A percentile compares a stretch with the other conserved stretches of the same genome.
phyloP scores from a whole-genome alignment of 257 asterid genomes.

The Ophiorrhiza pumila region DNA sequence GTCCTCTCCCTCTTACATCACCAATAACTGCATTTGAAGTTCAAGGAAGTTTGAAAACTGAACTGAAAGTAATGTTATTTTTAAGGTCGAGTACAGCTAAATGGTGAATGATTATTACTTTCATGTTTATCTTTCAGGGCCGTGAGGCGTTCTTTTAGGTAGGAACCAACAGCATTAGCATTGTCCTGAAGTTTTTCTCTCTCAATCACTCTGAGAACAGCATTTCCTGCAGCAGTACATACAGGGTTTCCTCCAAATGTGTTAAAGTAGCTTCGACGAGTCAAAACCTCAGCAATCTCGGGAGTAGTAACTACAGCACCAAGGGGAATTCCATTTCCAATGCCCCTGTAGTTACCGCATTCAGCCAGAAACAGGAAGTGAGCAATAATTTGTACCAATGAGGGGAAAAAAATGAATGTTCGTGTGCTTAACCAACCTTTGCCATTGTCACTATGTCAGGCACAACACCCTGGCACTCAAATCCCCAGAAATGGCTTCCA shows the following conservation, averaged over 20 bases:
- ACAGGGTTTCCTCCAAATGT: slow-evolving; percentile 84
- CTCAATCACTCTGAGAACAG: slow-evolving; percentile 63
- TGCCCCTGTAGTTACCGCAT: slow-evolving; percentile 44
- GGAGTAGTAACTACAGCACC: slow-evolving; percentile 80
- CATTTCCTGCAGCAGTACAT: slow-evolving; percentile 67
- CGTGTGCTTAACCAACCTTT: slow-evolving; percentile 36
- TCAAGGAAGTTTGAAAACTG: not conserved
- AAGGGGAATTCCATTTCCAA: slow-evolving; percentile 69
- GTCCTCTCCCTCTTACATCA: slow-evolving; percentile 74
- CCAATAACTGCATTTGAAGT: slow-evolving; percentile 48
- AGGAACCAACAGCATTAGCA: slow-evolving; percentile 65
- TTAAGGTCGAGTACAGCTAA: too few relatives aligned
- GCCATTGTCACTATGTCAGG: slow-evolving; percentile 88
- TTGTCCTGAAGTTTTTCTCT: slow-evolving; percentile 67
- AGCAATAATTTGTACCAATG: not conserved
- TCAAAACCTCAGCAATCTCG: slow-evolving; percentile 57
- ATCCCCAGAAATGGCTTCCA: slow-evolving; percentile 79
- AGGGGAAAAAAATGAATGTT: not conserved
- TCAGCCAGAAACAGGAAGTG: not conserved
- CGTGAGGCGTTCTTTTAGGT: slow-evolving; percentile 54
- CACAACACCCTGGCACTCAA: slow-evolving; percentile 59
- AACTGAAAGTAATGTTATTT: too few relatives aligned
- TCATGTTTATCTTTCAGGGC: slow-evolving; percentile 61
- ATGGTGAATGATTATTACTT: slow-evolving; percentile 28
- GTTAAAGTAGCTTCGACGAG: slow-evolving; percentile 68